phyloP scores from a whole-genome alignment of 139 green algal species.

The Gonium pectorale region DNA sequence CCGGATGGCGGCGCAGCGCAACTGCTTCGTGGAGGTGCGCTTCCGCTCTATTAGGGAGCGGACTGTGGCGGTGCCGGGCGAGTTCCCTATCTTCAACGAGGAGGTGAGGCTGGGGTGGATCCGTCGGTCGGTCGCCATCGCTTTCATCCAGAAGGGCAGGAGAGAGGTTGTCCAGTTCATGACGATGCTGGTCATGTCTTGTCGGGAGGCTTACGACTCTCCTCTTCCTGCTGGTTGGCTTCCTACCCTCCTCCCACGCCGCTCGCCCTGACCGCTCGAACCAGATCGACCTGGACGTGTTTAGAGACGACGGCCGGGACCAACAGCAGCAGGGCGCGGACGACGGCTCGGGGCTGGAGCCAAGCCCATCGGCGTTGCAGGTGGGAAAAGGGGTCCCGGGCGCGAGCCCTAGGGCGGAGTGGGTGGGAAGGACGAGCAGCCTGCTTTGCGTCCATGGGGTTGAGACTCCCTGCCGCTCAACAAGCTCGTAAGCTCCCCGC shows the following conservation, averaged over 20 bases:
- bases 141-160: too few relatives aligned
- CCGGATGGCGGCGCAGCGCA: slow-evolving; percentile 3
- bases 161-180: too few relatives aligned
- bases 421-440: background rate
- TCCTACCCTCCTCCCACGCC: too few relatives aligned
- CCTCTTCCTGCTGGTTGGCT: too few relatives aligned
- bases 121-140: too few relatives aligned
- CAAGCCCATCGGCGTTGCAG: slow-evolving; percentile 46
- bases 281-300: slow-evolving; percentile 41
- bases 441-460: background rate
- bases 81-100: slow-evolving; percentile 72
- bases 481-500: background rate
- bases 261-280: background rate
- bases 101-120: slow-evolving; percentile 47
- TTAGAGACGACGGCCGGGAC: slow-evolving; percentile 25
- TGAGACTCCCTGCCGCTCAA: background rate
- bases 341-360: slow-evolving; percentile 42
- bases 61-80: slow-evolving; percentile 51
- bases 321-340: slow-evolving; percentile 1
- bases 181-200: too few relatives aligned
- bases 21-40: slow-evolving; percentile 64
- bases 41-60: slow-evolving; percentile 49
- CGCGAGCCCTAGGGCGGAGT: slow-evolving; percentile 10
- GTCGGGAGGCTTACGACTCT: too few relatives aligned
- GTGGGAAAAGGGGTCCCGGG: slow-evolving; percentile 43